Conservation (phyloP, 495 filamentous ascomycete genomes). For the Elaphomyces granulatus region DNA sequence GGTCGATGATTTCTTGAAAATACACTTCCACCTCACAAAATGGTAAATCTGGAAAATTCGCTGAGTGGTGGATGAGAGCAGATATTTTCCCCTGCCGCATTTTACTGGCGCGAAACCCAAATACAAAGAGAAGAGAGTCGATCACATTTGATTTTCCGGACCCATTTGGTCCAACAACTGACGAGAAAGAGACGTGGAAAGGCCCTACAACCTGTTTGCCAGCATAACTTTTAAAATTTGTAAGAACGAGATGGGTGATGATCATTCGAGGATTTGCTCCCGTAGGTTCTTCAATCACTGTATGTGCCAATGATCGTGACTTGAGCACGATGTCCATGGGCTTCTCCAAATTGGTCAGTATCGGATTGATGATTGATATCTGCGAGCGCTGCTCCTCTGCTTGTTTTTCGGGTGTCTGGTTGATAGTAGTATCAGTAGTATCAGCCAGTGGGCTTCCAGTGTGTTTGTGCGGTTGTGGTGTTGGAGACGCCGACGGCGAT, state of each 20-base stretch:
- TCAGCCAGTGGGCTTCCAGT: constrained; percentile 56
- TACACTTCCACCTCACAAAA: constrained; percentile 92
- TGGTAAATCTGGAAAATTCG: constrained; percentile 65
- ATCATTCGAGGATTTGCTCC: constrained; percentile 74
- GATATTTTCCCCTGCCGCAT: constrained; percentile 99
- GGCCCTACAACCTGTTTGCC: constrained; percentile 90
- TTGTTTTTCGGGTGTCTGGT: constrained; percentile 32
- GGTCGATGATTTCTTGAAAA: constrained; percentile 87
- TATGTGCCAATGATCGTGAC: constrained; percentile 55
- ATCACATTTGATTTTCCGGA: constrained; percentile 99
- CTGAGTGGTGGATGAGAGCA: constrained; percentile 92
- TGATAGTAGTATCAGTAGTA: constrained; percentile 58
- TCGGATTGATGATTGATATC: constrained; percentile 54
- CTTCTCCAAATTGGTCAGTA: constrained; percentile 63
- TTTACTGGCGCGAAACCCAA: constrained; percentile 96
- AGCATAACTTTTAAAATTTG: constrained; percentile 98
- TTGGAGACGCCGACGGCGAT: constrained; percentile 38
- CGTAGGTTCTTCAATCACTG: constrained; percentile 48
- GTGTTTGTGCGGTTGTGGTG: constrained; percentile 30
- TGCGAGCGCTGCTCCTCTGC: constrained; percentile 27
- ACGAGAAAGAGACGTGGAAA: constrained; percentile 96
- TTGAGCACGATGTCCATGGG: constrained; percentile 93
- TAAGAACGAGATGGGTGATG: constrained; percentile 77
- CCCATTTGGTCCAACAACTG: constrained; percentile 93
- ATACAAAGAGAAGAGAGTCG: constrained; percentile 93